These are phyloP conservation scores for Hydnomerulius pinastri DNA, from an alignment of 768 basidiomycete genomes.

Conservation along the genomic window DNA sequence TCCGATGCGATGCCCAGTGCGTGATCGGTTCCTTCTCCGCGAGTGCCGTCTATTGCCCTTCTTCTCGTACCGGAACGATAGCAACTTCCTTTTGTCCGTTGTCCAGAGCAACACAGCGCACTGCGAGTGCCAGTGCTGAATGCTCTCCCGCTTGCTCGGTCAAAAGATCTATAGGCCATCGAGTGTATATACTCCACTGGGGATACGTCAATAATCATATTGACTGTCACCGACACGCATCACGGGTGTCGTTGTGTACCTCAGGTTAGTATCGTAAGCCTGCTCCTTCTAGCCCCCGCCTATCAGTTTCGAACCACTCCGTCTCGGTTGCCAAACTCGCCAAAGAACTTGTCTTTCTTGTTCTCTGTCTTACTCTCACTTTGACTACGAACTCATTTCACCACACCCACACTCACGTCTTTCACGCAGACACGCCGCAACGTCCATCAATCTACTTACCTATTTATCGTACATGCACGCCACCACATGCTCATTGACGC, in stretches of 20 bases:
- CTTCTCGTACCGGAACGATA: background rate
- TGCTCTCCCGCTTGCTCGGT: background rate
- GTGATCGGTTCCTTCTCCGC: background rate
- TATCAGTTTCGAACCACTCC: background rate
- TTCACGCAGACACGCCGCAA: conserved; percentile 18
- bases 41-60: background rate
- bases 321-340: conserved; percentile 8
- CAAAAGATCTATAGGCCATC: background rate
- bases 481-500: conserved; percentile 29
- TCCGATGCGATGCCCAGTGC: background rate
- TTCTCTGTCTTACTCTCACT: conserved; percentile 1
- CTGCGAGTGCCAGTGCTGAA: conserved; percentile 3
- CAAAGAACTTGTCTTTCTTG: conserved; percentile 5
- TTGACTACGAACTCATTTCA: conserved; percentile 13
- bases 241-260: conserved; percentile 14
- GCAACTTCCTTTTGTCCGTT: background rate
- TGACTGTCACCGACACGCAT: background rate
- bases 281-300: conserved; percentile 1
- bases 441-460: conserved; percentile 12
- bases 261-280: conserved; percentile 24
- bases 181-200: background rate
- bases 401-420: conserved; percentile 21
- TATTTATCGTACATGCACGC: conserved; percentile 28
- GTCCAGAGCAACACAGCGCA: conserved; percentile 4
- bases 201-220: background rate